Percentiles rank a stretch among this genome's conserved stretches.
These are phyloP conservation scores for Funneliformis mosseae DNA, from an alignment of 192 early-diverging fungal genomes.

Conservation along the genomic window DNA sequence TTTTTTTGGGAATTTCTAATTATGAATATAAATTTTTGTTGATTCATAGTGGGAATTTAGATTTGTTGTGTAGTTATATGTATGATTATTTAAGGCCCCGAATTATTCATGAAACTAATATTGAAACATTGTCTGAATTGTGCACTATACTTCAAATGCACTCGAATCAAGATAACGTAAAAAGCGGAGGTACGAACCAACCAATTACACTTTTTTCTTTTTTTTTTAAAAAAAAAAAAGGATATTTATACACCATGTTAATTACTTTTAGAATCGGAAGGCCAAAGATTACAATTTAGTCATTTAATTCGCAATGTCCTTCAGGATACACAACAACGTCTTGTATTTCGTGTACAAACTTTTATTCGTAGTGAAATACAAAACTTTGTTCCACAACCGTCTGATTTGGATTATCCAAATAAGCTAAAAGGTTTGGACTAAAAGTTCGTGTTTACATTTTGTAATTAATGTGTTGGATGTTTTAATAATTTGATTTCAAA, in stretches of 20 bases:
- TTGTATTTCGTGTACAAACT: constrained; percentile 84
- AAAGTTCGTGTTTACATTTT: neutral
- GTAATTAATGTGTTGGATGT: no score
- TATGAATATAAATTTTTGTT: neutral
- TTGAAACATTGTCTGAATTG: constrained; percentile 81
- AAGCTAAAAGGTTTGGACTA: constrained; percentile 40
- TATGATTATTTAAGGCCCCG: constrained; percentile 86
- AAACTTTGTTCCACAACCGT: constrained; percentile 68
- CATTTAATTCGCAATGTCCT: constrained; percentile 80
- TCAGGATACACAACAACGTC: constrained; percentile 85
- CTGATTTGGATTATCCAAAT: constrained; percentile 61
- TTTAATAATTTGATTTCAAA: neutral
- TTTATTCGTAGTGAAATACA: constrained; percentile 81
- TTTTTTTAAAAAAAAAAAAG: constrained; percentile 35
- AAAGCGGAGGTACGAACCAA: neutral
- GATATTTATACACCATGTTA: constrained; percentile 4
- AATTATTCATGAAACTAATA: constrained; percentile 83
- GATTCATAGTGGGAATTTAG: constrained; percentile 66
- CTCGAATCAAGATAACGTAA: constrained; percentile 47
- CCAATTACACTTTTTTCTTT: constrained; percentile 10
- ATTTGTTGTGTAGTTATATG: constrained; percentile 70
- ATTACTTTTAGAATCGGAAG: constrained; percentile 43
- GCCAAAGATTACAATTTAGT: constrained; percentile 59
- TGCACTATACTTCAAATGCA: constrained; percentile 73
- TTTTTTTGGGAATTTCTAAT: neutral